Evolutionary conservation across 2,329 filamentous ascomycete genomes (phyloP).

Genomic region (Penicillium sp.): DNA sequence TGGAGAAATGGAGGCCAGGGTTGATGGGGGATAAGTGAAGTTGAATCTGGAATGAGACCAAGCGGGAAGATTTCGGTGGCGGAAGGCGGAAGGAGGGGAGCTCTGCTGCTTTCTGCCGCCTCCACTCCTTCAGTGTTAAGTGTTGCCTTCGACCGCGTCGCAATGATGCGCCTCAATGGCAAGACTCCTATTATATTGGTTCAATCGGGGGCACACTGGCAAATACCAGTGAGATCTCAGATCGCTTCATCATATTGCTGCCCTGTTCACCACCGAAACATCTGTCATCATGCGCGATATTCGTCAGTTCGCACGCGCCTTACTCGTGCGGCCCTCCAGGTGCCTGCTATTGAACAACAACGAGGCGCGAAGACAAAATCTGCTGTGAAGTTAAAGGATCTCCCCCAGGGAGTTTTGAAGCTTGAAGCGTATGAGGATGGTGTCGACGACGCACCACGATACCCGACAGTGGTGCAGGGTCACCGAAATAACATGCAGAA

Average conservation of each 20-base stretch:
- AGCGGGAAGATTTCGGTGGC: slow-evolving; percentile 43
- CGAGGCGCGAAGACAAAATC: slow-evolving; percentile 44
- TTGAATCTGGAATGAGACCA: slow-evolving; percentile 24
- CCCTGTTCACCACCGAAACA: slow-evolving; percentile 30
- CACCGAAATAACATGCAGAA: slow-evolving; percentile 87
- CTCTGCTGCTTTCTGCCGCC: slow-evolving; percentile 20
- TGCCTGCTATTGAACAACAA: slow-evolving; percentile 17
- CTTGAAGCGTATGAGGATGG: slow-evolving; percentile 47
- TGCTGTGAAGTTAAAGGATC: slow-evolving; percentile 49
- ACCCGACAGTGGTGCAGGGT: slow-evolving; percentile 88
- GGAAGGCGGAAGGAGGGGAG: slow-evolving; percentile 34
- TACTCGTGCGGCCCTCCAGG: slow-evolving; percentile 14
- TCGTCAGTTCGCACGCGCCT: slow-evolving; percentile 22
- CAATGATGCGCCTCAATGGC: slow-evolving; percentile 33
- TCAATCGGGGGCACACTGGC: slow-evolving; percentile 1
- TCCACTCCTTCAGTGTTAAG: neutral
- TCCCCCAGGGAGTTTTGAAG: slow-evolving; percentile 62
- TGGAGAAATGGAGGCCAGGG: slow-evolving; percentile 33
- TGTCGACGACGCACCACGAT: slow-evolving; percentile 59
- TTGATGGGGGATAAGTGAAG: slow-evolving; percentile 14
- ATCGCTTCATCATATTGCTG: slow-evolving; percentile 20
- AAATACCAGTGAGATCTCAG: neutral
- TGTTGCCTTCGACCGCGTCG: slow-evolving; percentile 15
- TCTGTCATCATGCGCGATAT: slow-evolving; percentile 37
- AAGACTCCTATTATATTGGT: slow-evolving; percentile 15